These are phyloP conservation scores for Naganishia randhawae DNA, from an alignment of 768 basidiomycete species.

Conservation along the genomic window DNA sequence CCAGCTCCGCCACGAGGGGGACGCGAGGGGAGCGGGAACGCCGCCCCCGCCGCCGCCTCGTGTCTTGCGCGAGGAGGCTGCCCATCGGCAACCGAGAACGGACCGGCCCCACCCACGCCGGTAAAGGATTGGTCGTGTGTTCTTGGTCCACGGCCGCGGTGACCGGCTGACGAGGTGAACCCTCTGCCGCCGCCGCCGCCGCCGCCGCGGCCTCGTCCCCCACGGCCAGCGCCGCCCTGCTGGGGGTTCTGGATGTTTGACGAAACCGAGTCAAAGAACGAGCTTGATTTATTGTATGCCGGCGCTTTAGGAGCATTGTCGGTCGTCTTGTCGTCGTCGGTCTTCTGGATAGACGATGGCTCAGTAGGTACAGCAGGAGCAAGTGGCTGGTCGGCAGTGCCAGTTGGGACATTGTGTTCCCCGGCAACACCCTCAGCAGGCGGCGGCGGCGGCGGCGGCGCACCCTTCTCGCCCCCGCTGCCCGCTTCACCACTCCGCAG, in stretches of 20 bases:
- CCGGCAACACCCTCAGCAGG: neutral
- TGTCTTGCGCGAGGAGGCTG: neutral
- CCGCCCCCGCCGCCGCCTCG: neutral
- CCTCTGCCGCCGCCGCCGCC: neutral
- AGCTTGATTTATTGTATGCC: slow-evolving; percentile 31
- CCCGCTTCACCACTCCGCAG: slow-evolving; percentile 14
- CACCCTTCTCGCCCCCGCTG: slow-evolving; percentile 5
- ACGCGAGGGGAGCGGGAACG: neutral
- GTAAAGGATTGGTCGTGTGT: neutral
- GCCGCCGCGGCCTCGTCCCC: neutral
- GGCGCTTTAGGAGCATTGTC: too few relatives aligned
- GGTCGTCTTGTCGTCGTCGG: neutral
- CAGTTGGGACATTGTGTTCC: too few relatives aligned
- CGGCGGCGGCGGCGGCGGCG: neutral
- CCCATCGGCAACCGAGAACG: neutral
- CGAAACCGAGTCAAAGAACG: slow-evolving; percentile 32
- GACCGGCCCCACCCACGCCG: too few relatives aligned
- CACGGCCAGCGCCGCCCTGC: neutral
- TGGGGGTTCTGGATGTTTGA: slow-evolving; percentile 20
- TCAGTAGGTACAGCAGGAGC: too few relatives aligned
- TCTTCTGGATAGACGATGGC: too few relatives aligned
- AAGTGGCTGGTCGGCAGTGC: too few relatives aligned
- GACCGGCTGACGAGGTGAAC: too few relatives aligned
- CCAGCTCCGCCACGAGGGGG: neutral
- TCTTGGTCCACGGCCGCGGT: neutral